Conservation (phyloP, 225 moss, liverwort and hornwort species). For the Neckera pumila region DNA sequence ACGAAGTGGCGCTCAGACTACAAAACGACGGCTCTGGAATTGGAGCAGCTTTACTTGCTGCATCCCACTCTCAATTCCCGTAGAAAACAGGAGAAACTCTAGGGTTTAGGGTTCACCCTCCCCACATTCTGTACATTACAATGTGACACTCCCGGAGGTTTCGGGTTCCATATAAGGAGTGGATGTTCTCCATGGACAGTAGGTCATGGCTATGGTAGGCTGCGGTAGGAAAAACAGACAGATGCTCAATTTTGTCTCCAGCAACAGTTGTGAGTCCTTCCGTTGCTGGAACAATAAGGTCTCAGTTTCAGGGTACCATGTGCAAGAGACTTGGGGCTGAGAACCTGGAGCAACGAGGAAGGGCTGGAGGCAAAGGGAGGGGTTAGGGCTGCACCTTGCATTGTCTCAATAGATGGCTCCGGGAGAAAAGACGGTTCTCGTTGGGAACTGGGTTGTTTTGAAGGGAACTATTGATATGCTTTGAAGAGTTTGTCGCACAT, state of each 20-base stretch:
- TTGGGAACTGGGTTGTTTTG: neutral
- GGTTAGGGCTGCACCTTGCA: neutral
- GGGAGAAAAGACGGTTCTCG: neutral
- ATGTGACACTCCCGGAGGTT: neutral
- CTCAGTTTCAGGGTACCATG: neutral
- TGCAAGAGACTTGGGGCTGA: neutral
- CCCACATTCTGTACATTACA: neutral
- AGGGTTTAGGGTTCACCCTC: neutral
- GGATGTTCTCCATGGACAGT: neutral
- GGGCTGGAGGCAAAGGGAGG: neutral
- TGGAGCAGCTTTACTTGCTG: conserved; percentile 85
- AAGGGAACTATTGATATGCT: neutral
- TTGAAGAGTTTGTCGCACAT: neutral
- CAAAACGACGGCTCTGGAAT: conserved; percentile 94
- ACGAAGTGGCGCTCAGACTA: conserved; percentile 61
- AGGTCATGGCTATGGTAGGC: neutral
- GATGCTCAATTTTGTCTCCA: neutral
- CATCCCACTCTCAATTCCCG: conserved; percentile 58
- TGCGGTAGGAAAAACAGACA: neutral
- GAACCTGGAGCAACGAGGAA: neutral
- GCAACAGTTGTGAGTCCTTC: neutral
- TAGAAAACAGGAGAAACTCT: neutral
- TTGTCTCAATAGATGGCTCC: neutral
- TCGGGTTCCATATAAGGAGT: neutral
- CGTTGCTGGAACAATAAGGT: neutral